Evolutionary conservation across 371 early-diverging fungal genomes (phyloP), one percentile per base, ranked within the genome.

Genomic region (Mycotypha africana): DNA sequence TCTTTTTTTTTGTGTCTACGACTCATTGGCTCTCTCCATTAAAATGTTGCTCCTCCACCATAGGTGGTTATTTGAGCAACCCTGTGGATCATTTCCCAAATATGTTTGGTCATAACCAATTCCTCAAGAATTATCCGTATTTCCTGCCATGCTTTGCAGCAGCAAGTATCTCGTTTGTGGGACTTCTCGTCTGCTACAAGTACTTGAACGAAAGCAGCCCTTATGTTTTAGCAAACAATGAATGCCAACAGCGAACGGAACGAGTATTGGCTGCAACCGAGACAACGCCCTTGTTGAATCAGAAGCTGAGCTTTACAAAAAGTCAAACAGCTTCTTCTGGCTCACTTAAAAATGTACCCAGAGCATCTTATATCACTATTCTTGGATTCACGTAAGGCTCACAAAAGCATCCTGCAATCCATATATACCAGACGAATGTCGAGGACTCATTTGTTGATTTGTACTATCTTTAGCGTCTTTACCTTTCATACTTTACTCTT

Each of bases 61-160:
- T 86, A n/a, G 92, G 93, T 24, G 93, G 93, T 2, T 72, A 85
- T 34, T 78, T 95, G 4, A 64, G 84, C 3, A 75, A 88, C 22
- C 94, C 96, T 1, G 87, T 63, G 0, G 67, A 74, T 7, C 73
- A 79, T 22, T 88, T 79, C 32, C 92, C 93, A 0, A 39, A 38
- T 3, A 33, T 84, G 3, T 92, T 94, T 70, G 87, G 86, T 9
- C 37, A 70, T 26, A 70, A 60, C 45, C 45, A 47, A 15, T 73
- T 93, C 38, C 78, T 93, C 25, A 68, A 58, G 19, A 56, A 62
- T 1, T 89, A 82, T 49, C 94, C 94, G 1, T 94, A 93, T 61
- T 79, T 90, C 39, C 77, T 95, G 9, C 96, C 96, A 0, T 95
- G 93, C 49, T 58, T 86, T 26, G 70, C 89, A 4, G 79, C 88